These are phyloP conservation scores for Plantago coronopus DNA, from an alignment of 305 asterid genomes.

Conservation along the genomic window DNA sequence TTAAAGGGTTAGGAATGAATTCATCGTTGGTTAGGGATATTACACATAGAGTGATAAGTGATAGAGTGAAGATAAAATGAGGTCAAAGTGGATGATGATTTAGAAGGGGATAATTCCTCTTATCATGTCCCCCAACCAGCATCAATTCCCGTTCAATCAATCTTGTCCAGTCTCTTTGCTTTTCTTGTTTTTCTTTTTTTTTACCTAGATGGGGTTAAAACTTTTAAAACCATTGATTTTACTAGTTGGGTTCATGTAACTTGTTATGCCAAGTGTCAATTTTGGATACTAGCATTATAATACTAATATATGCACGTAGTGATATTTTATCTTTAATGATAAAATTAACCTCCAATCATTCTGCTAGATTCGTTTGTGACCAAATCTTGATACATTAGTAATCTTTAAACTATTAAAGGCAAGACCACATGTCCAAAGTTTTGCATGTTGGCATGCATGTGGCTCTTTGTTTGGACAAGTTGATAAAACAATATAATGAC, in stretches of 20 bases:
- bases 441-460: slow-evolving; percentile 18
- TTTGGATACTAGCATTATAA: not conserved
- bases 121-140: slow-evolving; percentile 37
- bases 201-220: slow-evolving; percentile 4
- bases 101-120: slow-evolving; percentile 23
- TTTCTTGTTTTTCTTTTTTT: slow-evolving; percentile 11
- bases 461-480: slow-evolving; percentile 19
- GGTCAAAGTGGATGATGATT: slow-evolving; percentile 12
- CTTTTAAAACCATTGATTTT: too few relatives aligned
- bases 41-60: too few relatives aligned
- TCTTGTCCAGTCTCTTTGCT: slow-evolving; percentile 31
- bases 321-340: not conserved
- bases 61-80: not conserved
- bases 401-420: slow-evolving; percentile 22
- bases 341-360: not conserved
- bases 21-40: too few relatives aligned
- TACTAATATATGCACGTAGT: not conserved
- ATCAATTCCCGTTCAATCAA: slow-evolving; percentile 25
- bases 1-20: too few relatives aligned
- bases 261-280: not conserved
- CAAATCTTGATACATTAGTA: slow-evolving; percentile 18
- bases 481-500: slow-evolving; percentile 16
- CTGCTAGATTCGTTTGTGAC: slow-evolving; percentile 13
- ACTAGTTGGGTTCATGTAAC: not conserved
- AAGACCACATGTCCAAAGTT: slow-evolving; percentile 24